A percentile compares a stretch with the other conserved stretches of the same genome.
Evolutionary conservation across 768 basidiomycete genomes (phyloP).

Genomic region (Lanmaoa pseudosensibilis): DNA sequence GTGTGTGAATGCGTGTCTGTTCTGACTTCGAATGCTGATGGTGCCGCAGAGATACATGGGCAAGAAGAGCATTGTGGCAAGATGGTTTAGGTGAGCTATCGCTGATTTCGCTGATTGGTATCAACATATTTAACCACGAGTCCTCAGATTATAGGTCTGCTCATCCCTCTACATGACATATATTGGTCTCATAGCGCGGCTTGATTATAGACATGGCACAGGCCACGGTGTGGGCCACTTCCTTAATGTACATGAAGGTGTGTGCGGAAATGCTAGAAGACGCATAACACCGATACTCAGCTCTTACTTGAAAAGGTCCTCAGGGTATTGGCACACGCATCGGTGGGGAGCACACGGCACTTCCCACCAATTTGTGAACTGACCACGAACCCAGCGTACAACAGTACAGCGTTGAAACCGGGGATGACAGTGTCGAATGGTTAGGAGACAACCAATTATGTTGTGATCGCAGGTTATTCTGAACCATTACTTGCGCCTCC

Average conservation of each 20-base stretch:
- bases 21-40: background rate
- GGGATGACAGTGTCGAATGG: constrained; percentile 92
- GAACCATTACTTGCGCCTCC: background rate
- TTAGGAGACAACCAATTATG: constrained; percentile 17
- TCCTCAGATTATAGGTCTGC: constrained; percentile 56
- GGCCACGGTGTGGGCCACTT: constrained; percentile 95
- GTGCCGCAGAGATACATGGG: constrained; percentile 68
- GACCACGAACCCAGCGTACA: constrained; percentile 49
- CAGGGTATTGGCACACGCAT: constrained; percentile 52
- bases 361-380: background rate
- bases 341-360: constrained; percentile 17
- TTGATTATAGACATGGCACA: constrained; percentile 70
- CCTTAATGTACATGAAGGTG: constrained; percentile 88
- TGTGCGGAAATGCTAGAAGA: background rate
- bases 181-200: constrained; percentile 4
- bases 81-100: constrained; percentile 72
- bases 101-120: background rate
- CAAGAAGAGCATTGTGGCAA: constrained; percentile 76
- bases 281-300: constrained; percentile 3
- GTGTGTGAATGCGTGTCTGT: constrained; percentile 34
- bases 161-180: background rate
- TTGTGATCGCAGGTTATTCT: background rate
- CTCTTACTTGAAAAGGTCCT: constrained; percentile 41
- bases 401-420: constrained; percentile 67
- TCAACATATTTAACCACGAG: background rate